Percentiles rank a stretch among this genome's conserved stretches.
phyloP scores from a whole-genome alignment of 2,329 filamentous ascomycete genomes.

The Ascochyta rabiei region DNA sequence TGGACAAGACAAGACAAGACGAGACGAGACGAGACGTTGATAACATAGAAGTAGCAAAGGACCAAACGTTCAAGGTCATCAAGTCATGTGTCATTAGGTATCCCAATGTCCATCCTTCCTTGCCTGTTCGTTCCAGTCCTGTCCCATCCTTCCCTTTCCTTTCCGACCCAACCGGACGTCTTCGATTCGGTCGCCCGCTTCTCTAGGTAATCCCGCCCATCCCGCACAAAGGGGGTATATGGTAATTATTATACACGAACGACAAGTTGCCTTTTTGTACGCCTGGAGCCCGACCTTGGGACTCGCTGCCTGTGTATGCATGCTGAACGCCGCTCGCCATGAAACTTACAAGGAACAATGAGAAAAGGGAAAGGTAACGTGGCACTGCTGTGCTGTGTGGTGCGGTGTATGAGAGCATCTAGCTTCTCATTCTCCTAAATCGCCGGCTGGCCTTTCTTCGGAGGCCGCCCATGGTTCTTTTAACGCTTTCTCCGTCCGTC shows the following conservation, averaged over 20 bases:
- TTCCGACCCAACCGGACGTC: no score
- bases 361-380: not conserved
- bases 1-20: not conserved
- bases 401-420: not conserved
- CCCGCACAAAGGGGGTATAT: slow-evolving; percentile 19
- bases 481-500: slow-evolving; percentile 30
- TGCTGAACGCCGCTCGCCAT: slow-evolving; percentile 14
- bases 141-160: no score
- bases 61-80: slow-evolving; percentile 3
- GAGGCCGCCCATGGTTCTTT: slow-evolving; percentile 28
- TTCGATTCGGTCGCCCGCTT: not conserved
- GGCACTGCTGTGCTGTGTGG: not conserved
- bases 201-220: not conserved
- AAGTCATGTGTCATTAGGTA: slow-evolving; percentile 17
- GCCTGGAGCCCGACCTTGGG: slow-evolving; percentile 4
- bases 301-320: not conserved
- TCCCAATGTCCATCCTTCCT: not conserved
- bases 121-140: not conserved
- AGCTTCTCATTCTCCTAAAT: slow-evolving; percentile 31
- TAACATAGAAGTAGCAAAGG: not conserved
- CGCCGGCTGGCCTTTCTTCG: slow-evolving; percentile 32
- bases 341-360: not conserved
- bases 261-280: slow-evolving; percentile 11
- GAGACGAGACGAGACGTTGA: no score
- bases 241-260: slow-evolving; percentile 20